Percentiles rank a stretch among this genome's conserved stretches.
Conservation (phyloP, 2,329 filamentous ascomycete genomes). For the Exophiala dermatitidis region DNA sequence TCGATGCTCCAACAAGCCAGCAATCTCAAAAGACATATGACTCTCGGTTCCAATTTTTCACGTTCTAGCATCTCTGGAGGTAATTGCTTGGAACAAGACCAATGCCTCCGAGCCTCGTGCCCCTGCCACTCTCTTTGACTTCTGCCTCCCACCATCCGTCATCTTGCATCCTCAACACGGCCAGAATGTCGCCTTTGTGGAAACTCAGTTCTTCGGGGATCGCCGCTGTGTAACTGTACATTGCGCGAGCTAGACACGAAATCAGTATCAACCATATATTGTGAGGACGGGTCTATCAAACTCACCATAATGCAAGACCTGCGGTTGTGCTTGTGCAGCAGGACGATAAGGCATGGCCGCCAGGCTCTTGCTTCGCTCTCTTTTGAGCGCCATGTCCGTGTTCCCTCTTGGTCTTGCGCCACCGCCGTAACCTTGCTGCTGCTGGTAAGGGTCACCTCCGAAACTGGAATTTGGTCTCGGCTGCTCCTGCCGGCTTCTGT, state of each 20-base stretch:
- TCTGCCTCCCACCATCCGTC: slow-evolving; percentile 99
- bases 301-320: slow-evolving; percentile 91
- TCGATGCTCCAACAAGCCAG: background rate
- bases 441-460: slow-evolving; percentile 40
- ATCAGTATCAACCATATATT: background rate
- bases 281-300: slow-evolving; percentile 25
- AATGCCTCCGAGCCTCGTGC: slow-evolving; percentile 43
- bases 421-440: slow-evolving; percentile 24
- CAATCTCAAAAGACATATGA: background rate
- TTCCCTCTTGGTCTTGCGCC: slow-evolving; percentile 37
- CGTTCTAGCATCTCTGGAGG: slow-evolving; percentile 48
- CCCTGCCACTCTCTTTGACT: slow-evolving; percentile 57
- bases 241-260: slow-evolving; percentile 64
- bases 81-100: slow-evolving; percentile 63
- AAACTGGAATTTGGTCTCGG: slow-evolving; percentile 46
- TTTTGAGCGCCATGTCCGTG: slow-evolving; percentile 25
- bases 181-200: slow-evolving; percentile 82
- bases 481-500: slow-evolving; percentile 49
- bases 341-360: slow-evolving; percentile 50
- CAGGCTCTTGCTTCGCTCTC: slow-evolving; percentile 71
- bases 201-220: slow-evolving; percentile 95
- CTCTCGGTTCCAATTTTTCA: background rate
- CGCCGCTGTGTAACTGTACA: slow-evolving; percentile 90
- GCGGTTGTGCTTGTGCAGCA: slow-evolving; percentile 1
- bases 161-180: slow-evolving; percentile 83